Evolutionary conservation across 1,284 basidiomycete species (phyloP).

Genomic region (Xerocomus cyaneibrunnescens): DNA sequence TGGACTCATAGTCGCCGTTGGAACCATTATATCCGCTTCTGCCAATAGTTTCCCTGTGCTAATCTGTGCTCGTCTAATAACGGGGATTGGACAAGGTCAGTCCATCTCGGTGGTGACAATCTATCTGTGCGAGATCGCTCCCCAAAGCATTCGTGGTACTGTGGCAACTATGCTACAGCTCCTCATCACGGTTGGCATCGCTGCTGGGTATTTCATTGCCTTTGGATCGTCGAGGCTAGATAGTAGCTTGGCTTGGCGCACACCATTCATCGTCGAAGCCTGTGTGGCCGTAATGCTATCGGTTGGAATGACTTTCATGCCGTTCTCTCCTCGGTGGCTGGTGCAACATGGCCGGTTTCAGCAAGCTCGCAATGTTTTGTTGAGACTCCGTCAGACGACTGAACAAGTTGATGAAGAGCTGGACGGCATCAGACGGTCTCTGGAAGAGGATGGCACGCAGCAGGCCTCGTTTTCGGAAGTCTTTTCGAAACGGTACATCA

Average conservation of each 20-base stretch:
- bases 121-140: conserved; percentile 47
- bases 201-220: conserved; percentile 50
- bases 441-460: conserved; percentile 24
- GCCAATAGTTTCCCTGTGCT: conserved; percentile 37
- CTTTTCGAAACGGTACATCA: conserved; percentile 34
- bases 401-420: conserved; percentile 26
- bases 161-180: conserved; percentile 46
- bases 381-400: conserved; percentile 9
- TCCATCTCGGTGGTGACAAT: conserved; percentile 49
- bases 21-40: conserved; percentile 39
- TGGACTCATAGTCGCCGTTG: conserved; percentile 41
- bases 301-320: conserved; percentile 47
- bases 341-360: conserved; percentile 41
- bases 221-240: conserved; percentile 43
- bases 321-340: conserved; percentile 55
- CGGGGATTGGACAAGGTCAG: conserved; percentile 49
- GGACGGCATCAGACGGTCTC: conserved; percentile 18
- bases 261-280: conserved; percentile 47
- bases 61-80: conserved; percentile 47
- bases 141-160: conserved; percentile 42
- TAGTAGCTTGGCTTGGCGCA: conserved; percentile 47
- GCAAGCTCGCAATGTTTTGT: conserved; percentile 40
- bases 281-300: conserved; percentile 41
- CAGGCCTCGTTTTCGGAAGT: conserved; percentile 29
- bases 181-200: conserved; percentile 46